Percentiles rank a stretch among this genome's conserved stretches.
Conservation (phyloP, 1,139 yeast species). For the Zygosaccharomyces pseudobailii region DNA sequence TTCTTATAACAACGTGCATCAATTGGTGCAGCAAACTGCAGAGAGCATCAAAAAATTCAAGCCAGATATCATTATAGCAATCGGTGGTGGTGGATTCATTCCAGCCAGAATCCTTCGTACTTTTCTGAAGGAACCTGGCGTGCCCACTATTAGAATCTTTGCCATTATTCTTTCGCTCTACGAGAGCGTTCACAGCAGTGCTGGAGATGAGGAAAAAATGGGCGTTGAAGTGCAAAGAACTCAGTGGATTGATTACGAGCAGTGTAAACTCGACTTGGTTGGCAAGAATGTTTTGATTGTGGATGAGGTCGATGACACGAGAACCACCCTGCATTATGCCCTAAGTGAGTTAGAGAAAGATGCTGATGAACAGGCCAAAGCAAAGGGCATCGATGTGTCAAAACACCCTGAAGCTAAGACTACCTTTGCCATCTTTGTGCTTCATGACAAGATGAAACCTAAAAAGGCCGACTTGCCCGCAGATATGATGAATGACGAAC, state of each 20-base stretch:
- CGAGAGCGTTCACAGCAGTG: conserved; percentile 48
- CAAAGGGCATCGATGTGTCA: conserved; percentile 39
- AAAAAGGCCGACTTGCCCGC: conserved; percentile 68
- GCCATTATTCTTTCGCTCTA: conserved; percentile 61
- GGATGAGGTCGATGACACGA: conserved; percentile 67
- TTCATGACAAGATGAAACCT: conserved; percentile 87
- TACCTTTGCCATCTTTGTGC: conserved; percentile 80
- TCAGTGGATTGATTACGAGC: conserved; percentile 65
- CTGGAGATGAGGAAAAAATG: conserved; percentile 42
- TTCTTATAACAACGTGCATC: conserved; percentile 59
- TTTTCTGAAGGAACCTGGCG: conserved; percentile 50
- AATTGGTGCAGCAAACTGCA: conserved; percentile 54
- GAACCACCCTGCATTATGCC: conserved; percentile 63
- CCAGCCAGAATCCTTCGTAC: conserved; percentile 63
- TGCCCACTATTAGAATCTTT: conserved; percentile 58
- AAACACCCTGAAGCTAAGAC: conserved; percentile 46
- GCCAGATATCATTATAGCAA: conserved; percentile 58
- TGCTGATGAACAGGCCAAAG: conserved; percentile 46
- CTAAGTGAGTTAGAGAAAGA: conserved; percentile 54
- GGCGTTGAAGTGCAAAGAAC: conserved; percentile 61
- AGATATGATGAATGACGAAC: conserved; percentile 39
- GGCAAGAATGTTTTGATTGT: conserved; percentile 59
- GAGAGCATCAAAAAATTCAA: conserved; percentile 43
- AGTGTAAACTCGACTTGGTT: conserved; percentile 45
- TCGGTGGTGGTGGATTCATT: conserved; percentile 68